Evolutionary conservation across 1,139 yeast genomes (phyloP).

Genomic region (Hansenula sp.): DNA sequence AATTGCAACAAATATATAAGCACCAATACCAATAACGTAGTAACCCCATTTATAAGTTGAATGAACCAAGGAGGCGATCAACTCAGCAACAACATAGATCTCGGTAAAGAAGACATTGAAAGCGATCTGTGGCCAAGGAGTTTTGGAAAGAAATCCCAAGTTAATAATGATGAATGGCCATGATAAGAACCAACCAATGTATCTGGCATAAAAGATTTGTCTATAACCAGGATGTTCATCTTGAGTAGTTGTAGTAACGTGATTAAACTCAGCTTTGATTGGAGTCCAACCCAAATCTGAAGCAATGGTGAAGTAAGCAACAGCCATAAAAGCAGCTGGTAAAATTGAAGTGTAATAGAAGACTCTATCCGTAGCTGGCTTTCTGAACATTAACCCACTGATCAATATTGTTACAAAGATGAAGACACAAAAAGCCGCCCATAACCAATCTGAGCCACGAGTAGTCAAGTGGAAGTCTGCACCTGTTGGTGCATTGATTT

Average conservation of each 20-base stretch:
- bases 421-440: constrained; percentile 52
- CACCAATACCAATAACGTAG: constrained; percentile 37
- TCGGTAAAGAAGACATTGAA: constrained; percentile 42
- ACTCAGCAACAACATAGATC: constrained; percentile 47
- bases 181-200: constrained; percentile 61
- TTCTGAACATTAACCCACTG: constrained; percentile 46
- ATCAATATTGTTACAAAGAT: constrained; percentile 24
- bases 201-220: constrained; percentile 60
- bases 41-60: constrained; percentile 70
- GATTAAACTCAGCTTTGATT: constrained; percentile 47
- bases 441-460: constrained; percentile 63
- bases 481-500: constrained; percentile 13
- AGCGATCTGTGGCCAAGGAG: constrained; percentile 33
- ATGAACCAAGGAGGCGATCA: constrained; percentile 50
- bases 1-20: constrained; percentile 22
- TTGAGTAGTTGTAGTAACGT: constrained; percentile 34
- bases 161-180: constrained; percentile 51
- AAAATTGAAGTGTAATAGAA: constrained; percentile 45
- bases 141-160: constrained; percentile 42
- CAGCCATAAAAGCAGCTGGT: constrained; percentile 42
- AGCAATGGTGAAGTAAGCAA: constrained; percentile 56
- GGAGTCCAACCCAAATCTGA: constrained; percentile 57
- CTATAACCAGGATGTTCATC: constrained; percentile 38
- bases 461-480: constrained; percentile 47
- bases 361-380: constrained; percentile 27